These are phyloP conservation scores for Populus hybrid DNA, from an alignment of 441 rosid genomes.

Conservation along the genomic window DNA sequence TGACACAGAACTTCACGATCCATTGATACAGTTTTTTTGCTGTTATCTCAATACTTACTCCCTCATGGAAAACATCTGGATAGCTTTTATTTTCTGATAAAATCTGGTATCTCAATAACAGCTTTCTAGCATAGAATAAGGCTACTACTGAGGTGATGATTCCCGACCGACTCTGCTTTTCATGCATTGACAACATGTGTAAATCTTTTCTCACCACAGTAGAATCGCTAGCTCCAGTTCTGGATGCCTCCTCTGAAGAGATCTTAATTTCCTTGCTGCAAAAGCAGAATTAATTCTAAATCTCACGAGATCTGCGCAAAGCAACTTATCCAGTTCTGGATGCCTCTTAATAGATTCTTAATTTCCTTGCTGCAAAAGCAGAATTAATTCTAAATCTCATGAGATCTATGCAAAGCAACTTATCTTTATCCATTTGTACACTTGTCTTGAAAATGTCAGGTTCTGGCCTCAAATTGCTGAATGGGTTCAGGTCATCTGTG, in stretches of 20 bases:
- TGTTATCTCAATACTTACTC: background rate
- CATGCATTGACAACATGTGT: conserved; percentile 53
- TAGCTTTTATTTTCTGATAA: background rate
- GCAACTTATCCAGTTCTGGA: conserved; percentile 26
- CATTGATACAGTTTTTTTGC: background rate
- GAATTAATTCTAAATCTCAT: conserved; percentile 64
- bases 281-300: conserved; percentile 68
- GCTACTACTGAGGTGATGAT: conserved; percentile 33
- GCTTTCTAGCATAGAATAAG: conserved; percentile 26
- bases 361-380: conserved; percentile 59
- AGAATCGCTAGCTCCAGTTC: conserved; percentile 42
- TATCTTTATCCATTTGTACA: conserved; percentile 43
- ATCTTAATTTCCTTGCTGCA: conserved; percentile 52
- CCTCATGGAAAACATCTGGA: background rate
- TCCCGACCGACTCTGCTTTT: conserved; percentile 45
- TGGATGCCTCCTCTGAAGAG: conserved; percentile 43
- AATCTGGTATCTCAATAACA: background rate
- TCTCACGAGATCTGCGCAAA: conserved; percentile 50
- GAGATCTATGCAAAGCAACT: conserved; percentile 42
- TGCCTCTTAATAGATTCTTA: conserved; percentile 24
- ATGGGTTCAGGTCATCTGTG: conserved; percentile 44
- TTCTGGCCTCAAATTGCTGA: conserved; percentile 59
- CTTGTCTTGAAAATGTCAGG: conserved; percentile 56
- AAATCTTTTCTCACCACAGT: conserved; percentile 34
- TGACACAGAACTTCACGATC: background rate